Evolutionary conservation across 176 grass and related monocot species (phyloP), one percentile per base, ranked within the genome.

Genomic region (Cenchrus americanus): DNA sequence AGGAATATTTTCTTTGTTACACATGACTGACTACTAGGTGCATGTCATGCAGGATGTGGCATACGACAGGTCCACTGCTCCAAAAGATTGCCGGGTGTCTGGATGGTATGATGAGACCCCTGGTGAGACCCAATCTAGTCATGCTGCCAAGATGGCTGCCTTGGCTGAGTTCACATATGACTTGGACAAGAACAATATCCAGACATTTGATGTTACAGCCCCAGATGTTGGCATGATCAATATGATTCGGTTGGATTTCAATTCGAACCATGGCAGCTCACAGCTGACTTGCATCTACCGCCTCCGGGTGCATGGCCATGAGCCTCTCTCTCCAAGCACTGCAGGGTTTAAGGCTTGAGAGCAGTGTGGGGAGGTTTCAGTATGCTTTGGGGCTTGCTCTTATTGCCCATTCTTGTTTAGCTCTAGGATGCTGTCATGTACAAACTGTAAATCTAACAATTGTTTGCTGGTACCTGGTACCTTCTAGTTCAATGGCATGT

Each of bases 181-280:
- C 53, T 53, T 94, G 14, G 79, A 86, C 17, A 92, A 90, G 82
- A 90, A 69, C 71, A 92, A 92, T 46, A 66, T 89, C 50, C 90
- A 94, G 76, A 94, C 93, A 27, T 94, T 92, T 62, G 57, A 88
- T 23, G 24, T 90, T 2, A 52, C 73, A 3, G 63, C 82, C 21
- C 40, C 43, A 27, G 82, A 90, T 61, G 76, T 64, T 3, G 87
- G 87, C 7, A 8, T 90, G 10, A 53, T 90, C 70, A 94, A 94
- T 86, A 88, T 77, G 82, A 61, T 92, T 41, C 90, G 93, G 50
- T 57, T 94, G 37, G 87, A 94, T 22, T 94, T 94, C 44, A 74
- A 65, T 40, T 95, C 90, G 3, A 95, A 95, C 83, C 90, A 95
- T 43, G 93, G 93, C 59, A 95, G 75, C 88, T 70, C 93, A 4